Base-by-base conservation (phyloP, 805 yeast species). In the Henningerozyma blattae region DNA sequence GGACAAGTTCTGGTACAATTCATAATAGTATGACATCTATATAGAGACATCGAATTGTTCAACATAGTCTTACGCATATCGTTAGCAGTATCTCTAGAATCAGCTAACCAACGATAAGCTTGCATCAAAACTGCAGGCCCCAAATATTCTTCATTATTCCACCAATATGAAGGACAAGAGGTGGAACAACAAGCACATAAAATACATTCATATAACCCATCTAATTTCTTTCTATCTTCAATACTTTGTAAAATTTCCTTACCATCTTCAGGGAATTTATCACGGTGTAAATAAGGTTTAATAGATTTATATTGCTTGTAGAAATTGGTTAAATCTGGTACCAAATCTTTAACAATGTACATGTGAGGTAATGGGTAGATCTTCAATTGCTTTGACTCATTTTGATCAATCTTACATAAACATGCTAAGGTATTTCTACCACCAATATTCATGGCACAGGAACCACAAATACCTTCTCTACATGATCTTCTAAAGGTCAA, bases 41-140 rank as follows among this genome's bases (percentile, higher is more conserved):
- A 91, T 53, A 91, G 67, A 37, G 95, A 80, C 97, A 91, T 91
- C 38, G 95, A 77, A 74, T 91, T 91, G 64, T 91, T 89, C 55
- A 91, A 72, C 84, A 81, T 78, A 54, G 76, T 82, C 58, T 75
- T 82, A 72, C 98, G 85, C 47, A 68, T 51, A 41, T 62, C 66
- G 29, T 84, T 69, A 35, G 95, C 95, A 62, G 85, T 79, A 65
- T 91, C 98, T 69, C 98, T 80, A 28, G 94, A 80, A 64, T 91
- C 98, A 41, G 86, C 75, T 70, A 91, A 77, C 98, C 98, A 91
- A 70, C 98, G 80, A 73, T 77, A 91, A 36, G 97, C 96, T 71
- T 91, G 98, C 95, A 91, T 83, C 61, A 91, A 73, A 35, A 91
- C 97, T 20, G 98, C 98, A 18, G 98, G 98, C 37, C 98, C 98